phyloP scores from a whole-genome alignment of 2,329 filamentous ascomycete species.

The Arthroderma sp. region DNA sequence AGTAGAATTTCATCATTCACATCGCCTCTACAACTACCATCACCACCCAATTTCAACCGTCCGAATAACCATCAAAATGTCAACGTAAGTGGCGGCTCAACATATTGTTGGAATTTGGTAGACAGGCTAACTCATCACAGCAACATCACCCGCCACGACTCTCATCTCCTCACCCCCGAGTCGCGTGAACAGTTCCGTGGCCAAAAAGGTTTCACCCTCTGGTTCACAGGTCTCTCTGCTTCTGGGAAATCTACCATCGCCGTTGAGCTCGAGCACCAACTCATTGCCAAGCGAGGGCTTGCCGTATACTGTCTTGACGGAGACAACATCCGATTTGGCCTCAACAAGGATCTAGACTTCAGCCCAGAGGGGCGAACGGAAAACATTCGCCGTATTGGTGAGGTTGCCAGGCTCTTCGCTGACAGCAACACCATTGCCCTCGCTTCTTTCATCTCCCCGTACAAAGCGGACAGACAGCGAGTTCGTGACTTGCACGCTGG shows the following conservation, averaged over 20 bases:
- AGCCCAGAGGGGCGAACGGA: slow-evolving; percentile 86
- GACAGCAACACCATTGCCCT: slow-evolving; percentile 78
- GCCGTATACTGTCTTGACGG: slow-evolving; percentile 89
- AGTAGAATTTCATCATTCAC: not conserved
- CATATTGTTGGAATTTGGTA: not conserved
- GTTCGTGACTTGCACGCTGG: slow-evolving; percentile 74
- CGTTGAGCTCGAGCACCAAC: slow-evolving; percentile 90
- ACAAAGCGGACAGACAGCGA: slow-evolving; percentile 70
- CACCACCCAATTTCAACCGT: not conserved
- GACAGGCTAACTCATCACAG: slow-evolving; percentile 18
- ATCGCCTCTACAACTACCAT: not conserved
- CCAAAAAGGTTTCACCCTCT: slow-evolving; percentile 88
- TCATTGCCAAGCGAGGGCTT: slow-evolving; percentile 60
- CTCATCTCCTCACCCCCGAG: slow-evolving; percentile 28
- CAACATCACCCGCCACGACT: slow-evolving; percentile 38
- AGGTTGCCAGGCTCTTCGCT: slow-evolving; percentile 94
- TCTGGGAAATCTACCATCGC: slow-evolving; percentile 97
- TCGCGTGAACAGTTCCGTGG: slow-evolving; percentile 45
- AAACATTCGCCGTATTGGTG: slow-evolving; percentile 92
- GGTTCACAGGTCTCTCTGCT: slow-evolving; percentile 93
- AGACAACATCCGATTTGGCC: slow-evolving; percentile 94
- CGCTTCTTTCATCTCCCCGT: slow-evolving; percentile 94
- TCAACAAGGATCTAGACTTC: slow-evolving; percentile 97
- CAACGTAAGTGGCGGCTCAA: slow-evolving; percentile 6
- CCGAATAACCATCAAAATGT: slow-evolving; percentile 7